Percentiles rank a stretch among this genome's conserved stretches.
Conservation (phyloP, 1,284 basidiomycete genomes). For the Ceratobasidium sp. region DNA sequence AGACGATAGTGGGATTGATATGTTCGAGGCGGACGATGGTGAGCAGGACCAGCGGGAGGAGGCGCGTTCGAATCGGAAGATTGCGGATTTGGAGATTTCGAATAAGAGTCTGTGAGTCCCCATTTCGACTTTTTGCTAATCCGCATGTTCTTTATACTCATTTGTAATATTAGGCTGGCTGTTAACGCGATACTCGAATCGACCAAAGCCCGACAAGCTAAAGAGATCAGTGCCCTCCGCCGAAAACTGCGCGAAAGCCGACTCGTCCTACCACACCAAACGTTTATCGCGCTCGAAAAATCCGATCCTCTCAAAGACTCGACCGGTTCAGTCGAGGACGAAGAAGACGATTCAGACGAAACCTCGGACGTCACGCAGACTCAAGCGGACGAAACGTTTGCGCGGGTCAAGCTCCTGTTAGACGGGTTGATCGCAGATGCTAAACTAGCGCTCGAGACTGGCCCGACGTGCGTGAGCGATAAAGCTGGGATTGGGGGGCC, state of each 20-base stretch:
- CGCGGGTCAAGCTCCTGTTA: slow-evolving; percentile 15
- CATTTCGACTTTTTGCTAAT: background rate
- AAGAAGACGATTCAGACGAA: slow-evolving; percentile 36
- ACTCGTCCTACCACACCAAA: slow-evolving; percentile 75
- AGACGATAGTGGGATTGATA: slow-evolving; percentile 43
- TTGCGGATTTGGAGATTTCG: slow-evolving; percentile 85
- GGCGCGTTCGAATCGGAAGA: slow-evolving; percentile 62
- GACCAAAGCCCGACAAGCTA: slow-evolving; percentile 79
- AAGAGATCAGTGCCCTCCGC: slow-evolving; percentile 80
- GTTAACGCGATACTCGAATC: slow-evolving; percentile 82
- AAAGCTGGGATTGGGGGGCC: background rate
- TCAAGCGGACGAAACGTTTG: slow-evolving; percentile 44
- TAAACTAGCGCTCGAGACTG: slow-evolving; percentile 19
- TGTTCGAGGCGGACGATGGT: slow-evolving; percentile 39
- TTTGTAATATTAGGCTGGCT: slow-evolving; percentile 60
- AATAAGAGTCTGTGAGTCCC: slow-evolving; percentile 71
- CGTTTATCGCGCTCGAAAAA: slow-evolving; percentile 65
- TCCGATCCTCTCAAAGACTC: slow-evolving; percentile 30
- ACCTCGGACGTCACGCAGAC: slow-evolving; percentile 37
- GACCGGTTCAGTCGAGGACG: slow-evolving; percentile 28
- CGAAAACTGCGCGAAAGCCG: slow-evolving; percentile 81
- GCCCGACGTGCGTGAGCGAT: background rate
- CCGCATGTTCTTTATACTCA: no score
- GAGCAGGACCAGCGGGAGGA: slow-evolving; percentile 31
- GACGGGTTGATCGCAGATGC: slow-evolving; percentile 14